A percentile compares a stretch with the other conserved stretches of the same genome.
These are phyloP conservation scores for Anaeromyces robustus DNA, from an alignment of 192 early-diverging fungal species.

Conservation along the genomic window DNA sequence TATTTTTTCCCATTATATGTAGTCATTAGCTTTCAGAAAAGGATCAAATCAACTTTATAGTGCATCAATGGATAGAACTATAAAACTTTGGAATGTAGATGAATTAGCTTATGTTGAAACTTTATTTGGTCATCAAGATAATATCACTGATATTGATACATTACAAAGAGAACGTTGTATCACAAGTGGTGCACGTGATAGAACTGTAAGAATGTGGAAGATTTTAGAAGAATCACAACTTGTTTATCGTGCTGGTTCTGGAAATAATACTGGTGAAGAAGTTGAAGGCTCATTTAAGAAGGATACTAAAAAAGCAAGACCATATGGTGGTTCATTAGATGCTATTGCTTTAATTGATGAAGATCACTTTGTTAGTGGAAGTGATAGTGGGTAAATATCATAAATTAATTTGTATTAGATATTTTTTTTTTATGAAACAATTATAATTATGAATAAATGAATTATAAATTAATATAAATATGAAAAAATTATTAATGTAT, in stretches of 20 bases:
- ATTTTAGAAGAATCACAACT: constrained; percentile 86
- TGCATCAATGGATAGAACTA: constrained; percentile 73
- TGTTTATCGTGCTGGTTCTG: constrained; percentile 68
- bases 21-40: constrained; percentile 71
- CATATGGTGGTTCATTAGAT: constrained; percentile 44
- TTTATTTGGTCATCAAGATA: constrained; percentile 95
- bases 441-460: no score
- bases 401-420: no score
- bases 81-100: constrained; percentile 95
- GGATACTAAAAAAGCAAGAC: constrained; percentile 12
- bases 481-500: no score
- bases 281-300: constrained; percentile 19
- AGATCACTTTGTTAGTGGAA: constrained; percentile 77
- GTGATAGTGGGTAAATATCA: constrained; percentile 57
- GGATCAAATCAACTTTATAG: constrained; percentile 72
- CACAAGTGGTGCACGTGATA: constrained; percentile 76
- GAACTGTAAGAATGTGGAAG: constrained; percentile 84
- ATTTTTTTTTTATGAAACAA: no score
- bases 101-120: constrained; percentile 88
- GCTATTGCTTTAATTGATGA: constrained; percentile 85
- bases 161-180: constrained; percentile 81
- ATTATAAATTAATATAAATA: no score
- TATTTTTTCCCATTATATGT: no score
- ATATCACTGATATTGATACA: constrained; percentile 61
- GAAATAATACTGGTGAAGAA: constrained; percentile 17